Evolutionary conservation across 2,329 filamentous ascomycete genomes (phyloP).

Genomic region (Aureobasidium pullulans): DNA sequence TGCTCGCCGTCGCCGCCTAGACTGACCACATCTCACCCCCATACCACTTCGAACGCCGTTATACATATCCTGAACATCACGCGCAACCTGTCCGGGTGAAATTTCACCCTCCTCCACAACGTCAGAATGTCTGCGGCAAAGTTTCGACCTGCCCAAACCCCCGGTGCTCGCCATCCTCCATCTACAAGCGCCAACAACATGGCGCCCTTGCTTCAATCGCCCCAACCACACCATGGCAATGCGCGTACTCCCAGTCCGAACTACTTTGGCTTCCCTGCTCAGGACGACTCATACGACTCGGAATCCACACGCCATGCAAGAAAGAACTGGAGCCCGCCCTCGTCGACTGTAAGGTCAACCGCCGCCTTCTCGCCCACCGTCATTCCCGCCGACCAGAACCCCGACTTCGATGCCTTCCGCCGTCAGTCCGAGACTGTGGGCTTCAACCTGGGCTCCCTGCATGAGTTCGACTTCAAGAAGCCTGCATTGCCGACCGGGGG

Average conservation of each 20-base stretch:
- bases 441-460: constrained; percentile 35
- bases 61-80: not conserved
- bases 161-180: constrained; percentile 7
- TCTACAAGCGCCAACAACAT: constrained; percentile 21
- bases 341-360: constrained; percentile 64
- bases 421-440: constrained; percentile 62
- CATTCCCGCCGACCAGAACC: constrained; percentile 65
- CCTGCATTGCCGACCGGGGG: constrained; percentile 21
- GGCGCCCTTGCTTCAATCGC: constrained; percentile 24
- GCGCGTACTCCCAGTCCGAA: constrained; percentile 58
- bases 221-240: constrained; percentile 19
- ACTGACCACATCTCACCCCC: not conserved
- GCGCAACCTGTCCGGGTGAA: not conserved
- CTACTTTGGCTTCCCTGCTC: constrained; percentile 68
- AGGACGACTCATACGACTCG: constrained; percentile 44
- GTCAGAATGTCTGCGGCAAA: constrained; percentile 14
- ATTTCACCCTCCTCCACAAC: not conserved
- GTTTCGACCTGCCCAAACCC: constrained; percentile 10
- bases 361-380: constrained; percentile 60
- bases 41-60: not conserved
- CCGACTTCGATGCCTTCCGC: constrained; percentile 74
- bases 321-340: constrained; percentile 68
- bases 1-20: not conserved
- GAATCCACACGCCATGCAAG: constrained; percentile 45
- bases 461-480: constrained; percentile 30